Conservation (phyloP, 495 filamentous ascomycete species). For the Achaetomiella virescens region DNA sequence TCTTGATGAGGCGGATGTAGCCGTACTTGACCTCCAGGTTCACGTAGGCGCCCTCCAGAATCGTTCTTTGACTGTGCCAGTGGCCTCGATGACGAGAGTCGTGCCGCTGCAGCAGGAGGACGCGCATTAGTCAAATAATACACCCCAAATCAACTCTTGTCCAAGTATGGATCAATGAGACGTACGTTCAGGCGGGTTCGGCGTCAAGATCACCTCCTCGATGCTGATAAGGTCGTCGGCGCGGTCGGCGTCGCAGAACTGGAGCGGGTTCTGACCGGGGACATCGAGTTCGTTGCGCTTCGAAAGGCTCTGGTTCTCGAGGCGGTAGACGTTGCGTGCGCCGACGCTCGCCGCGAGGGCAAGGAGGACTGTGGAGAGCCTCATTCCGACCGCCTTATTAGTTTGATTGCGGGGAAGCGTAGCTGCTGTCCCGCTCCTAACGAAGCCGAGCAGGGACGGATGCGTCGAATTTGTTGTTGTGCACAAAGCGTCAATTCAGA, state of each 20-base stretch:
- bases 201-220: constrained; percentile 67
- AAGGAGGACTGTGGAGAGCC: constrained; percentile 35
- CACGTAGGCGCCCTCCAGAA: constrained; percentile 74
- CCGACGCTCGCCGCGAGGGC: constrained; percentile 35
- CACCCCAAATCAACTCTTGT: not conserved
- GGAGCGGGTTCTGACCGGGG: constrained; percentile 69
- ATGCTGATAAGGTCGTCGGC: constrained; percentile 63
- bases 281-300: constrained; percentile 44
- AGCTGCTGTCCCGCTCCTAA: not conserved
- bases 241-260: constrained; percentile 61
- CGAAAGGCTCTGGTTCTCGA: constrained; percentile 27
- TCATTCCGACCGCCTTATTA: constrained; percentile 29
- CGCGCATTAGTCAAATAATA: not conserved
- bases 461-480: not conserved
- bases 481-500: not conserved
- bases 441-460: not conserved
- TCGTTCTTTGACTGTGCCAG: constrained; percentile 60
- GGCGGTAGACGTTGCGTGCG: constrained; percentile 36
- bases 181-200: constrained; percentile 88
- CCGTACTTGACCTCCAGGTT: constrained; percentile 87
- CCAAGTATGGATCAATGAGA: constrained; percentile 14
- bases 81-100: constrained; percentile 71
- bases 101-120: constrained; percentile 54
- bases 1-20: constrained; percentile 78
- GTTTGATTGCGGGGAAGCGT: constrained; percentile 6